A percentile compares a stretch with the other conserved stretches of the same genome.
phyloP scores from a whole-genome alignment of 2,329 filamentous ascomycete genomes.

The Arthrinium phaeospermum region DNA sequence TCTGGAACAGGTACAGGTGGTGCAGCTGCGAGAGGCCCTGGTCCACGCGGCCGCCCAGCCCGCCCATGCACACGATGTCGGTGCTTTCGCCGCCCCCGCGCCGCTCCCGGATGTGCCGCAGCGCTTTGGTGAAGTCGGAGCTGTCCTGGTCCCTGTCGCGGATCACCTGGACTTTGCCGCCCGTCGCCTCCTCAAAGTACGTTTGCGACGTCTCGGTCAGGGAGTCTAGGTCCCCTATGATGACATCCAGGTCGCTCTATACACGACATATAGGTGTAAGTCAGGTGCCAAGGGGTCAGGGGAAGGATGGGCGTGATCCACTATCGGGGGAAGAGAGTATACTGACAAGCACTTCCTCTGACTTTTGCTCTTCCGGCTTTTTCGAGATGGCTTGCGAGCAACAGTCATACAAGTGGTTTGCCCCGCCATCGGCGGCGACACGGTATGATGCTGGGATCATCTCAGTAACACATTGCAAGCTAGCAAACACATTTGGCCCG shows the following conservation, averaged over 20 bases:
- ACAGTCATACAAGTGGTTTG: constrained; percentile 70
- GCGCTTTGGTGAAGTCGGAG: constrained; percentile 90
- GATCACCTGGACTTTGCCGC: constrained; percentile 62
- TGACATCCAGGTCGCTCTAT: constrained; percentile 67
- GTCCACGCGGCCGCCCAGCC: constrained; percentile 88
- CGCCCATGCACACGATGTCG: constrained; percentile 82
- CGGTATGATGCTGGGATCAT: constrained; percentile 60
- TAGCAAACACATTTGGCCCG: neutral
- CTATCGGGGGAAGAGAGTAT: neutral
- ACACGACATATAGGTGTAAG: constrained; percentile 50
- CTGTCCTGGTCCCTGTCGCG: constrained; percentile 81
- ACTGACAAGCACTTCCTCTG: constrained; percentile 4
- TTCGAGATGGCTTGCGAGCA: constrained; percentile 1
- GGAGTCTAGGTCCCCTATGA: constrained; percentile 93
- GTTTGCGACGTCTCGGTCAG: constrained; percentile 64
- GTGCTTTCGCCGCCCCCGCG: neutral
- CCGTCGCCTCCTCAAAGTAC: constrained; percentile 66
- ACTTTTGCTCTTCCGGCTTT: neutral
- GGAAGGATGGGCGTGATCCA: neutral
- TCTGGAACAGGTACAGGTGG: constrained; percentile 74
- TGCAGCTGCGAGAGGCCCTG: constrained; percentile 90
- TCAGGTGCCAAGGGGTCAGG: constrained; percentile 2
- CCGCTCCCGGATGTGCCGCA: constrained; percentile 40
- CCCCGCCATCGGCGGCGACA: constrained; percentile 90
- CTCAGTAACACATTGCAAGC: neutral